These are phyloP conservation scores for Lachancea cidri DNA, from an alignment of 805 yeast species.

Conservation along the genomic window DNA sequence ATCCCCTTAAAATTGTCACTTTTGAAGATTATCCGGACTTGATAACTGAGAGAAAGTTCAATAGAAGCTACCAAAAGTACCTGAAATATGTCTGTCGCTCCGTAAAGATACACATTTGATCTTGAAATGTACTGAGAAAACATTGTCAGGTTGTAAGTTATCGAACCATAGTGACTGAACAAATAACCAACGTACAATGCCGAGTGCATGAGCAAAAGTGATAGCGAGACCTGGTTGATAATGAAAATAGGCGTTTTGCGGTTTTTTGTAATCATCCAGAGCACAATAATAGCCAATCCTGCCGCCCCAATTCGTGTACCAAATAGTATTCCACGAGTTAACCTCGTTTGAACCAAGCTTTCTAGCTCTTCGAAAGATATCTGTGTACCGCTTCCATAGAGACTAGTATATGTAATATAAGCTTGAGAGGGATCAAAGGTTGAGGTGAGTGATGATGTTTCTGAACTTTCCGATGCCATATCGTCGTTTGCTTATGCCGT, in stretches of 20 bases:
- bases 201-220: constrained; percentile 54
- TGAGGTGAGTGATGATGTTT: not conserved
- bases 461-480: not conserved
- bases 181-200: constrained; percentile 52
- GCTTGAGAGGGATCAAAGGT: not conserved
- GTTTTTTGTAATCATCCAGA: constrained; percentile 47
- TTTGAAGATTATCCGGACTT: constrained; percentile 64
- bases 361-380: constrained; percentile 42
- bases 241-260: constrained; percentile 65
- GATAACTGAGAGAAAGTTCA: constrained; percentile 64
- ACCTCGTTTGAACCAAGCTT: constrained; percentile 27
- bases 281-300: constrained; percentile 39
- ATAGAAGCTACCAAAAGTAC: constrained; percentile 55
- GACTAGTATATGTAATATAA: constrained; percentile 33
- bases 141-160: constrained; percentile 44
- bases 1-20: constrained; percentile 45
- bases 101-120: constrained; percentile 43
- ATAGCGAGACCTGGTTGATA: constrained; percentile 60
- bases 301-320: constrained; percentile 59
- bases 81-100: constrained; percentile 58
- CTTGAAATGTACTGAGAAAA: constrained; percentile 38
- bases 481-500: no score
- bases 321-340: constrained; percentile 42
- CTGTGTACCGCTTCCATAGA: constrained; percentile 34
- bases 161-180: constrained; percentile 45